Evolutionary conservation across 2,329 filamentous ascomycete genomes (phyloP).

Genomic region (Penicillium sp.): DNA sequence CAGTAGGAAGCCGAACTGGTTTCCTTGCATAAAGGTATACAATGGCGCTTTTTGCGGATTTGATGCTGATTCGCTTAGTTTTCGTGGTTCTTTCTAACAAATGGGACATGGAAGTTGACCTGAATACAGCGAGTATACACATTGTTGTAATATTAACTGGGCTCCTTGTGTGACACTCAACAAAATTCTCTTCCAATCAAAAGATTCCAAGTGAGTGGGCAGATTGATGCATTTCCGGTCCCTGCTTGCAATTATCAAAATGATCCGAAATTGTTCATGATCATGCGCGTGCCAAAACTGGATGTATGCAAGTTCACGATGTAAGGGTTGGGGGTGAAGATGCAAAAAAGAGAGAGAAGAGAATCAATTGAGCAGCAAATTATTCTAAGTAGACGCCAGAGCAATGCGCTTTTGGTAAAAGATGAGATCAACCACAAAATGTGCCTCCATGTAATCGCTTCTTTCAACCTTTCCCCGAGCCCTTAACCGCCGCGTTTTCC

Average conservation of each 20-base stretch:
- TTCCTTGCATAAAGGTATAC: slow-evolving; percentile 8
- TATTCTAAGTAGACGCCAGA: no score
- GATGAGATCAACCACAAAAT: background rate
- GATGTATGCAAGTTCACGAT: no score
- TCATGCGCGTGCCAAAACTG: no score
- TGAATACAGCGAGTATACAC: slow-evolving; percentile 4
- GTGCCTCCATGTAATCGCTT: slow-evolving; percentile 1
- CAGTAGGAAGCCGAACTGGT: background rate
- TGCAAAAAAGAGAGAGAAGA: background rate
- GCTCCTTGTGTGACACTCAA: slow-evolving; percentile 18
- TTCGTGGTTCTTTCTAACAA: background rate
- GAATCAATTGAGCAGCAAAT: background rate
- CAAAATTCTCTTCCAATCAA: slow-evolving; percentile 8
- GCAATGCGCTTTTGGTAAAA: no score
- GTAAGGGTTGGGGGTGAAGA: background rate
- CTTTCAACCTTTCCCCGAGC: slow-evolving; percentile 14
- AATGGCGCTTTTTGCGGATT: background rate
- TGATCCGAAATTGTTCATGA: background rate
- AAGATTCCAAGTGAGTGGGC: background rate
- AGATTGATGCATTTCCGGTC: background rate
- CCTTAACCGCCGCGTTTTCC: slow-evolving; percentile 34
- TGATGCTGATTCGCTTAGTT: background rate
- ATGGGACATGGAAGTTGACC: slow-evolving; percentile 2
- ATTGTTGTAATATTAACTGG: slow-evolving; percentile 22
- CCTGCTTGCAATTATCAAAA: background rate